These are phyloP conservation scores for Ophiostoma novo-ulmi DNA, from an alignment of 2,329 filamentous ascomycete genomes.

Conservation along the genomic window DNA sequence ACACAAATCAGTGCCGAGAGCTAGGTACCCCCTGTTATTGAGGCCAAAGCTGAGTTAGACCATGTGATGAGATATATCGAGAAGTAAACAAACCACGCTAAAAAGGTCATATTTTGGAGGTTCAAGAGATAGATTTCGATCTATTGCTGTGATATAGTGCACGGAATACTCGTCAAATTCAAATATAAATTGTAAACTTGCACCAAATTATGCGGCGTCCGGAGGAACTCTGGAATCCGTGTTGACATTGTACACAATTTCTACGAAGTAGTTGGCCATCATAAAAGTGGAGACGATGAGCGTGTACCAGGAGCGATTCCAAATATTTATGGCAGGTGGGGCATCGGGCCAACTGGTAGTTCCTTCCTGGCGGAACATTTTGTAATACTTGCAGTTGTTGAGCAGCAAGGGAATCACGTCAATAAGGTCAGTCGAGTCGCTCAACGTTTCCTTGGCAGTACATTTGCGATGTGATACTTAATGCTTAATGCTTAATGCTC, in stretches of 20 bases:
- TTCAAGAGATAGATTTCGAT: not conserved
- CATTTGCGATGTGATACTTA: not conserved
- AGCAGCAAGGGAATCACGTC: not conserved
- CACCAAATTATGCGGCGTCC: not conserved
- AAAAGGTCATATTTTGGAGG: too few species aligned
- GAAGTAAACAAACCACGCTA: too few species aligned
- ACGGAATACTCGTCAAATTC: not conserved
- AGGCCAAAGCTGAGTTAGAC: too few species aligned
- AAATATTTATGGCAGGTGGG: slow-evolving; percentile 15
- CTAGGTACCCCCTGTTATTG: too few species aligned
- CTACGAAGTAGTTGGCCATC: not conserved
- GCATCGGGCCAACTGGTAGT: slow-evolving; percentile 14
- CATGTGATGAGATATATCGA: too few species aligned
- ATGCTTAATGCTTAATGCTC: not conserved
- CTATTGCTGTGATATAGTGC: not conserved
- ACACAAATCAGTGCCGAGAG: too few species aligned
- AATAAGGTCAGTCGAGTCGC: not conserved
- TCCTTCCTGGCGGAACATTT: not conserved
- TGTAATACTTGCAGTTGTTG: not conserved
- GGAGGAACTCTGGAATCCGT: slow-evolving; percentile 13
- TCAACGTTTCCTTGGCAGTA: not conserved
- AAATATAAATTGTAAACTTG: not conserved
- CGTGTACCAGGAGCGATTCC: slow-evolving; percentile 7
- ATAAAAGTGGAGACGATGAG: not conserved
- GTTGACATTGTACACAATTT: not conserved